Percentiles rank a stretch among this genome's conserved stretches.
Evolutionary conservation across 129 eudicot genomes (phyloP).

Genomic region (Saussurea involucrata): DNA sequence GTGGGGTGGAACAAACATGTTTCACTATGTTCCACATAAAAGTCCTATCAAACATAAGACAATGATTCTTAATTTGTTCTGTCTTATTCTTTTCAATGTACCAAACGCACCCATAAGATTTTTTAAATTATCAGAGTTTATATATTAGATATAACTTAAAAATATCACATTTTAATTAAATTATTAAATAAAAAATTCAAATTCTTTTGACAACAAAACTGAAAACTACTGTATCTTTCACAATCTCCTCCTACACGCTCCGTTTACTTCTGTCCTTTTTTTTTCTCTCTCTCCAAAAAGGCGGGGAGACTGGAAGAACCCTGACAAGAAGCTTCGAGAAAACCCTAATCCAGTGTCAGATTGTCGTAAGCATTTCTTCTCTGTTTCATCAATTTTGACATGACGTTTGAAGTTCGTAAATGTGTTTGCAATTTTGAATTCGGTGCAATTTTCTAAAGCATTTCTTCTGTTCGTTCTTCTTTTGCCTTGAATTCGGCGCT

Average conservation of each 20-base stretch:
- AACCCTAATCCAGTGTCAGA: conserved; percentile 11
- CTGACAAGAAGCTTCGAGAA: not conserved
- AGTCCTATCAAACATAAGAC: too few relatives aligned
- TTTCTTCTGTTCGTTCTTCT: not conserved
- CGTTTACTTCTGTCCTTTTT: conserved; percentile 15
- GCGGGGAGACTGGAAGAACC: not conserved
- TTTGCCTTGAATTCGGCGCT: conserved; percentile 8
- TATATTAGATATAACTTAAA: too few relatives aligned
- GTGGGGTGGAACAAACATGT: too few relatives aligned
- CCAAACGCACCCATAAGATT: too few relatives aligned
- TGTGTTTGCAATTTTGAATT: too few relatives aligned
- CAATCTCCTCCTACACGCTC: conserved; percentile 12
- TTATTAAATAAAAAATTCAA: not conserved
- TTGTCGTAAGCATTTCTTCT: conserved; percentile 21
- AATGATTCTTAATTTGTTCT: too few relatives aligned
- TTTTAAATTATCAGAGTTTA: too few relatives aligned
- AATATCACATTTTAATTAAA: not conserved
- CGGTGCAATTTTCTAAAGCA: too few relatives aligned
- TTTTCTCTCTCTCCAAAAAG: conserved; percentile 8
- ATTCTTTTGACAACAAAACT: not conserved
- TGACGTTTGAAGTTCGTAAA: not conserved
- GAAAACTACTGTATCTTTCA: not conserved
- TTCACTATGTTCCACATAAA: too few relatives aligned
- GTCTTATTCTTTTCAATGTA: too few relatives aligned
- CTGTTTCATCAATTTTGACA: conserved; percentile 8